Percentiles rank a stretch among this genome's conserved stretches.
These are phyloP conservation scores for Phyllosticta citrichinensis DNA, from an alignment of 2,329 filamentous ascomycete species.

Conservation along the genomic window DNA sequence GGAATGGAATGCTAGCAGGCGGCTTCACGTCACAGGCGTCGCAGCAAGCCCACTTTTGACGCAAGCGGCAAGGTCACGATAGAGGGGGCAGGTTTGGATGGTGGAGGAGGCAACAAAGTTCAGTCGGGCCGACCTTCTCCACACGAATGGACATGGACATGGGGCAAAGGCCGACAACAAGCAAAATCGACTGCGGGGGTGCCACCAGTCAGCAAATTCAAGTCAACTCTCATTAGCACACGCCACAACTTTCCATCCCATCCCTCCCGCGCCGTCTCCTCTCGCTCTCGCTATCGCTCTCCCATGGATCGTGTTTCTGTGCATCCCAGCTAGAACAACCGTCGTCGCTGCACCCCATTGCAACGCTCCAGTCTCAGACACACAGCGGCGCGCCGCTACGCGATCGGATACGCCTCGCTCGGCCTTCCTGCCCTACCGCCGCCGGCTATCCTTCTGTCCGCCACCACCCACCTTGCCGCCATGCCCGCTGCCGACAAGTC, in stretches of 20 bases:
- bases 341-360: background rate
- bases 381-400: background rate
- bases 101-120: background rate
- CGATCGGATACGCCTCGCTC: background rate
- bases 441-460: conserved; percentile 2
- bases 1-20: background rate
- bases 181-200: background rate
- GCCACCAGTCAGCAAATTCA: background rate
- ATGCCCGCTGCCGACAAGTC: conserved; percentile 3
- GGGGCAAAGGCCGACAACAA: background rate
- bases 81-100: background rate
- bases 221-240: background rate
- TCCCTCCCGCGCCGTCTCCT: background rate
- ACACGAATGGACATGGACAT: background rate
- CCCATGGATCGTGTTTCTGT: background rate
- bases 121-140: background rate
- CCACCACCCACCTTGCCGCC: background rate
- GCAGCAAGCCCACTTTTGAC: background rate
- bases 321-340: background rate
- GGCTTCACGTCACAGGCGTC: background rate
- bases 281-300: background rate
- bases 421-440: background rate
- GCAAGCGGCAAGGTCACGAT: background rate
- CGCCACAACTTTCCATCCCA: background rate
- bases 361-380: background rate